These are phyloP conservation scores for Phytophthora sp. DNA, from an alignment of 352 stramenopile species.

Conservation along the genomic window DNA sequence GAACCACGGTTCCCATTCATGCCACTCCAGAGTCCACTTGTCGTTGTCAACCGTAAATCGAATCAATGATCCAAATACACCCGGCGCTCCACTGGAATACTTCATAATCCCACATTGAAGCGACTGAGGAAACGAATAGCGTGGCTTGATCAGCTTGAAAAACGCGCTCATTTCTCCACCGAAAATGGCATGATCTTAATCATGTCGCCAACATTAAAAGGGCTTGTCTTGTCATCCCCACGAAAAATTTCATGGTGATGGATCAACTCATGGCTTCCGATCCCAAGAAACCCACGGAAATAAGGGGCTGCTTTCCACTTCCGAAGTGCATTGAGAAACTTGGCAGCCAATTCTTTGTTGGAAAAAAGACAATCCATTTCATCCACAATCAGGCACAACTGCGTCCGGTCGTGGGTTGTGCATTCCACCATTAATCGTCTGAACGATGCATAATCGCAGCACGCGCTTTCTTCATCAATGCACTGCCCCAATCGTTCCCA, in stretches of 20 bases:
- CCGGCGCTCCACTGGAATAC: constrained; percentile 25
- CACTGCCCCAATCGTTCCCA: neutral
- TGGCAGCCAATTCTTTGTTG: constrained; percentile 19
- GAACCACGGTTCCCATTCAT: constrained; percentile 13
- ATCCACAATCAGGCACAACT: constrained; percentile 22
- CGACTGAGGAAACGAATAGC: constrained; percentile 17
- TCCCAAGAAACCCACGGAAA: constrained; percentile 32
- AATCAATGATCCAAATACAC: constrained; percentile 30
- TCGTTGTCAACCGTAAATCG: constrained; percentile 17
- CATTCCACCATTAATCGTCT: neutral
- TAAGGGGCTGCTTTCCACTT: constrained; percentile 12
- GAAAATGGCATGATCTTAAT: constrained; percentile 22
- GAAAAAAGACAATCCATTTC: constrained; percentile 23
- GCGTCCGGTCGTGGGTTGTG: neutral
- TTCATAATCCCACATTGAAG: constrained; percentile 10
- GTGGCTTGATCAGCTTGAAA: constrained; percentile 23
- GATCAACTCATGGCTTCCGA: constrained; percentile 29
- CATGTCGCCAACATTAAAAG: constrained; percentile 19
- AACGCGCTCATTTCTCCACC: constrained; percentile 26
- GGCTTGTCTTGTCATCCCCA: neutral
- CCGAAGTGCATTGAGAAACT: constrained; percentile 18
- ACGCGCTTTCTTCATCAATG: neutral
- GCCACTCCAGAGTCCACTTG: neutral
- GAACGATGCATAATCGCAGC: neutral
- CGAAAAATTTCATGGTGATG: neutral